Base-by-base conservation (phyloP, 257 asterid species). In the Cruciata laevipes region DNA sequence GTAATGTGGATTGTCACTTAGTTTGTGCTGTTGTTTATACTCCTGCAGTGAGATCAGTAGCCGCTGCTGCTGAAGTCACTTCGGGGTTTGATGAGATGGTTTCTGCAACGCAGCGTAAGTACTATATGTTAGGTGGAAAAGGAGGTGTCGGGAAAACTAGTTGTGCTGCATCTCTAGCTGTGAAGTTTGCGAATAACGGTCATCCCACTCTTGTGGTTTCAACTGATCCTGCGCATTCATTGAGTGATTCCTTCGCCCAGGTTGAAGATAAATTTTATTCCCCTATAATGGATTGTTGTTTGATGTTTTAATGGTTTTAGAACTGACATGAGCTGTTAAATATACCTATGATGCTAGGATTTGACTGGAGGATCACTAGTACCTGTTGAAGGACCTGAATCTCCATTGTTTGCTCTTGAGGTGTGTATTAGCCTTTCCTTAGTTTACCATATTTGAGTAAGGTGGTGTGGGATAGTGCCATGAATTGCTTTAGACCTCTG, bases 241-340 rank as follows among this genome's bases (percentile, higher is more conserved):
- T 94, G 73, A 94, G 99, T 74, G 99, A 94, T 83, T 94, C 99
- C 71, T 94, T 94, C 71, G 96, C 96, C 37, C 99, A 94, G 99
- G 99, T 90, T 77, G 66, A 20, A 68, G 42, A 74, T 71, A 9
- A 17, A 37, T 59, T 60, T 52, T 64, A 20, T 64, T 21, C 12
- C 7, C 65, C 69, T 40, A 59, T 5, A 6, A 64, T 67, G 16
- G 51, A 30, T 68, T 63, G 20, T 37, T 40, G 5, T 60, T 12
- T 42, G 23, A 53, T 70, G 25, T 42, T 55, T 32, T 4, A 8
- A 10, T 65, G 5, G 13, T n/a, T 18, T 17, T 25, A 35, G 5
- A 33, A 40, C 64, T 27, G 51, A 31, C 23, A 21, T 42, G 65
- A 72, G 64, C 58, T 66, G 61, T 55, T 66, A 74, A 58, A 62